Evolutionary conservation across 2,329 filamentous ascomycete species (phyloP), one percentile per base, ranked within the genome.

Genomic region (Epichloe gansuensis): DNA sequence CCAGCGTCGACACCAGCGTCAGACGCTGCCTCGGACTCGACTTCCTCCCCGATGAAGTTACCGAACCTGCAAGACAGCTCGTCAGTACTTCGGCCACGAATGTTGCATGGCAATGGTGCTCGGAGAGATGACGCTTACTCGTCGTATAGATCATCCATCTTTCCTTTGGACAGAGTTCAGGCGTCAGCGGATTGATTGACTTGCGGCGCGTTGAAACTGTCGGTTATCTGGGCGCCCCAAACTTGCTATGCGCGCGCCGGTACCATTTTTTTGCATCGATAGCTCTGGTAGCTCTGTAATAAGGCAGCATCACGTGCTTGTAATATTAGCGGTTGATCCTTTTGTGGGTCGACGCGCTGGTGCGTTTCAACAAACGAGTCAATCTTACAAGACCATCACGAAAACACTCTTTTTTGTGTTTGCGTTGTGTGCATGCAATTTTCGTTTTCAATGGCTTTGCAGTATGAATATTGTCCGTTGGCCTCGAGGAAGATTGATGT

Each of bases 101-200:
- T 7, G 3, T 8, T 21, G 17, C 6, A 31, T 4, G 44, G 3
- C n/a, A 15, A 9, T 9, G 38, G 6, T 13, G 17, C 7, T 47
- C 9, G 34, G 25, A 21, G 13, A 25, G 36, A 40, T 49, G 48
- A 44, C 52, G 35, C 72, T 57, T 74, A 94, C 88, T 97, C 91
- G 73, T 97, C 91, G 68, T 97, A 96, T 61, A 96, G 82, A 71
- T 96, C 90, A 75, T 96, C 90, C 89, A 95, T 93, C 62, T 61
- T 67, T 58, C 51, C 54, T 54, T 58, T 57, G 8, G 52, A 51
- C 58, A 45, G 48, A 52, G 31, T 53, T 31, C 47, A 42, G 23
- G 45, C 43, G 48, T 52, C 52, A 25, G 39, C 25, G 40, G 40
- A 50, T 53, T 53, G 52, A 58, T 57, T 63, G 55, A 60, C 56